Conservation (phyloP, 495 filamentous ascomycete species). For the Annulohypoxylon stygium region DNA sequence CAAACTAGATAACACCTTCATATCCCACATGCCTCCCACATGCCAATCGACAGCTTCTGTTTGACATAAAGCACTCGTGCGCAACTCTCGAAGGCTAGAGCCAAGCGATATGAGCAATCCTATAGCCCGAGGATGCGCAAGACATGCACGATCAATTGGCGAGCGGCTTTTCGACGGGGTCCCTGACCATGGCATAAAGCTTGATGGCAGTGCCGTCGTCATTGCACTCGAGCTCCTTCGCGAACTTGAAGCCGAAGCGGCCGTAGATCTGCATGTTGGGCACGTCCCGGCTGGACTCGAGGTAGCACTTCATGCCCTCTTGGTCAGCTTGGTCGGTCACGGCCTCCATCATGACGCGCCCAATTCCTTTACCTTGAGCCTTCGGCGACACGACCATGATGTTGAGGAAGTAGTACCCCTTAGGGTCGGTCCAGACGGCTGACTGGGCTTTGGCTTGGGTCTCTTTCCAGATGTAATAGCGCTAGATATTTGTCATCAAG, state of each 20-base stretch:
- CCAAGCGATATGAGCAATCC: background rate
- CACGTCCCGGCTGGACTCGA: slow-evolving; percentile 72
- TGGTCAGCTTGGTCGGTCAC: slow-evolving; percentile 70
- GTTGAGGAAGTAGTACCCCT: slow-evolving; percentile 78
- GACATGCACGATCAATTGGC: slow-evolving; percentile 24
- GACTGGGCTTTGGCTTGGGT: slow-evolving; percentile 68
- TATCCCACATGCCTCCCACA: background rate
- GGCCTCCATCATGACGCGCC: slow-evolving; percentile 68
- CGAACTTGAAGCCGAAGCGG: slow-evolving; percentile 72
- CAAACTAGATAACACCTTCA: slow-evolving; percentile 8
- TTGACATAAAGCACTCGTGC: background rate
- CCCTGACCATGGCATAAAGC: slow-evolving; percentile 66
- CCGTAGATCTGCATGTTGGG: slow-evolving; percentile 77
- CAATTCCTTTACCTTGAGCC: slow-evolving; percentile 71
- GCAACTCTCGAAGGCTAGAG: background rate
- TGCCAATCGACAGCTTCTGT: background rate
- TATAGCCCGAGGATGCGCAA: background rate
- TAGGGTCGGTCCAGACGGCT: slow-evolving; percentile 69
- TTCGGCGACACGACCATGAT: slow-evolving; percentile 73
- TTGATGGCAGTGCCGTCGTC: slow-evolving; percentile 64
- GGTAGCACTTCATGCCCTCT: slow-evolving; percentile 71
- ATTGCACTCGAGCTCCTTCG: slow-evolving; percentile 72
- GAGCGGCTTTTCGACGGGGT: slow-evolving; percentile 52
- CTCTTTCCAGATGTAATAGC: slow-evolving; percentile 76
- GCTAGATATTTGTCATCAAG: slow-evolving; percentile 44